Percentiles rank a stretch among this genome's conserved stretches.
These are phyloP conservation scores for Platismatia glauca DNA, from an alignment of 495 filamentous ascomycete species.

Conservation along the genomic window DNA sequence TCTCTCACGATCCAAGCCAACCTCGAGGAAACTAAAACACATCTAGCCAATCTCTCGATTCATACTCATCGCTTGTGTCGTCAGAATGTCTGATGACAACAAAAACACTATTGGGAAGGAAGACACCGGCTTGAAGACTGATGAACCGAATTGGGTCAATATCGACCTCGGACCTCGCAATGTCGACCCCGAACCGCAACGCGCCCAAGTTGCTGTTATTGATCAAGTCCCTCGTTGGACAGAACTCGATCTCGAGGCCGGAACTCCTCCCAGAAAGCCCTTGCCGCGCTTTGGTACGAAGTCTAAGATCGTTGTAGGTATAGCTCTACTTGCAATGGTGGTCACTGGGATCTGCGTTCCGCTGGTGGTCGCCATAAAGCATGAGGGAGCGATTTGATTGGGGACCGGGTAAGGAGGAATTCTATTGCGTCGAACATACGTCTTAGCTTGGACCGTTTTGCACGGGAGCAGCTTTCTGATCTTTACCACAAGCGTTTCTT, in stretches of 20 bases:
- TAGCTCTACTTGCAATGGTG: background rate
- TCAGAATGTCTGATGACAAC: background rate
- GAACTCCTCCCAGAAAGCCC: background rate
- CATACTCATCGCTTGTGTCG: background rate
- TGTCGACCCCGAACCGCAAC: background rate
- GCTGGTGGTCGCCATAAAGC: background rate
- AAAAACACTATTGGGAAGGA: background rate
- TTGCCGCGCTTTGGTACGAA: background rate
- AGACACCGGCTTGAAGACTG: background rate
- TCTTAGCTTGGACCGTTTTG: background rate
- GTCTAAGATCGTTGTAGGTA: background rate
- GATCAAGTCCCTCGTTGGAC: background rate
- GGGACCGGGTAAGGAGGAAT: background rate
- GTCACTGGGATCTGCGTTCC: background rate
- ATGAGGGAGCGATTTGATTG: background rate
- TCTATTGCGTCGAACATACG: background rate
- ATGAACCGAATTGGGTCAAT: background rate
- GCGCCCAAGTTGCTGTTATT: background rate
- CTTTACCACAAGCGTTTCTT: background rate
- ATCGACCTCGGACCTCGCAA: background rate
- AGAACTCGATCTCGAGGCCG: background rate
- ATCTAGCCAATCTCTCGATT: background rate
- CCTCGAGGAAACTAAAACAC: background rate
- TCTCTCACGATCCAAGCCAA: background rate
- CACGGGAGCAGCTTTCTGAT: background rate